Evolutionary conservation across 2,329 filamentous ascomycete species (phyloP), one percentile per base, ranked within the genome.

Genomic region (Neonectria magnoliae): DNA sequence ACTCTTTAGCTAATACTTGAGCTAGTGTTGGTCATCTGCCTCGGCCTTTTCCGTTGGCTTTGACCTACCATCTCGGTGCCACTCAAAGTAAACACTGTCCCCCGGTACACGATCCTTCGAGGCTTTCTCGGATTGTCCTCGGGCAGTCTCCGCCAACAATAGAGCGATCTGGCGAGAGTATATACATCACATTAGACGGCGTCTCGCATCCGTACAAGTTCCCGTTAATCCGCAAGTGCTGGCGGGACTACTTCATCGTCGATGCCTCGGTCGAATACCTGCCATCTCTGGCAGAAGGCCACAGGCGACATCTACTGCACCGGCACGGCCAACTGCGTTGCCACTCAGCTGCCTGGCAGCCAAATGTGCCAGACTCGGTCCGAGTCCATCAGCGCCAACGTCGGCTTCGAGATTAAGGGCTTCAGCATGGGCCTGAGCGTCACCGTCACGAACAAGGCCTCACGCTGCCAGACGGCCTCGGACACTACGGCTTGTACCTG

Each of bases 201-300:
- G 31, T 59, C 36, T 22, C 57, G n/a, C 57, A 59, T 7, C 57
- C 57, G 1, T 59, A 59, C n/a, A 41, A 44, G 36, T 59, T 59
- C 22, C 57, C 57, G 18, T 33, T 20, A 18, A 41, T 59, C 7
- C 47, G 47, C n/a, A 59, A 59, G 57, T 52, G 57, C 25, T 59
- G 57, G 57, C 52, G 36, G n/a, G 57, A 59, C 57, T 59, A 59
- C 56, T 59, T 59, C 25, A 14, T 59, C 5, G 36, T 33, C 38
- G 56, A 52, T 5, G 56, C 56, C 13, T 44, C 47, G 1, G 36
- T 59, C 7, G 56, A 52, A 36, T 16, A 51, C 11, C 47, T 52
- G 13, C n/a, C 36, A n/a, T n/a, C n/a, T n/a, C 2, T 59, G 56
- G 56, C 56, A 59, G 16, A 59, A 59, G 36, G 36, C 56, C 4